A percentile compares a stretch with the other conserved stretches of the same genome.
phyloP scores from a whole-genome alignment of 2,329 filamentous ascomycete species.

The Phoma herbarum region DNA sequence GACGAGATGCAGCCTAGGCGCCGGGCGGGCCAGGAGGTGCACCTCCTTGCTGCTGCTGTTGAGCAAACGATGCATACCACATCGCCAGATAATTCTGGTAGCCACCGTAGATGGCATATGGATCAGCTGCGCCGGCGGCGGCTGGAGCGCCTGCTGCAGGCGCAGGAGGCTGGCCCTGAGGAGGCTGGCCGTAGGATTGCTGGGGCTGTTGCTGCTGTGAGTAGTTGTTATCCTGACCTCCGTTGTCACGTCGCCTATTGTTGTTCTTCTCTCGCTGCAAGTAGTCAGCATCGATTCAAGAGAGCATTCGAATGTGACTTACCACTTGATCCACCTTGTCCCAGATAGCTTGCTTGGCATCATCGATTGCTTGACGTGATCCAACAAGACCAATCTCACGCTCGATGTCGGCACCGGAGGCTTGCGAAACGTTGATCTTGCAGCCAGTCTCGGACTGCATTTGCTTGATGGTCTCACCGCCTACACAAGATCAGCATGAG shows the following conservation, averaged over 20 bases:
- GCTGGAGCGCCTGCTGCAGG: constrained; percentile 52
- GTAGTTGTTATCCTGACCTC: constrained; percentile 54
- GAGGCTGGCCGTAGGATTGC: constrained; percentile 49
- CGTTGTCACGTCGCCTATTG: constrained; percentile 53
- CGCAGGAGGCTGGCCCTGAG: constrained; percentile 39
- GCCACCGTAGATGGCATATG: constrained; percentile 81
- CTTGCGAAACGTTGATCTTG: constrained; percentile 92
- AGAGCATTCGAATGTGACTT: constrained; percentile 48
- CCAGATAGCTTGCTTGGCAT: constrained; percentile 84
- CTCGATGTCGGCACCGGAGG: constrained; percentile 79
- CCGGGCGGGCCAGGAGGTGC: constrained; percentile 47
- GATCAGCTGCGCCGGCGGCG: constrained; percentile 64
- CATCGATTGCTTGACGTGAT: constrained; percentile 76
- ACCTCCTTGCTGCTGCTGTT: constrained; percentile 56
- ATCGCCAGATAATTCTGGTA: constrained; percentile 82
- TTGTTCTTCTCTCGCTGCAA: constrained; percentile 59
- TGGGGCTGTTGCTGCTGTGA: constrained; percentile 56
- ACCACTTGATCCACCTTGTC: constrained; percentile 92
- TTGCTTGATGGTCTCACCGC: constrained; percentile 91
- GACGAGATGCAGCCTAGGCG: constrained; percentile 44
- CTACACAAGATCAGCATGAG: constrained; percentile 45
- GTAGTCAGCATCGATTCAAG: constrained; percentile 25
- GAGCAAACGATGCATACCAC: constrained; percentile 77
- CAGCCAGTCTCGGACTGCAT: constrained; percentile 89
- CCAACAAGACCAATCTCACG: constrained; percentile 89